Evolutionary conservation across 768 basidiomycete genomes (phyloP).

Genomic region (Epithele typhae): DNA sequence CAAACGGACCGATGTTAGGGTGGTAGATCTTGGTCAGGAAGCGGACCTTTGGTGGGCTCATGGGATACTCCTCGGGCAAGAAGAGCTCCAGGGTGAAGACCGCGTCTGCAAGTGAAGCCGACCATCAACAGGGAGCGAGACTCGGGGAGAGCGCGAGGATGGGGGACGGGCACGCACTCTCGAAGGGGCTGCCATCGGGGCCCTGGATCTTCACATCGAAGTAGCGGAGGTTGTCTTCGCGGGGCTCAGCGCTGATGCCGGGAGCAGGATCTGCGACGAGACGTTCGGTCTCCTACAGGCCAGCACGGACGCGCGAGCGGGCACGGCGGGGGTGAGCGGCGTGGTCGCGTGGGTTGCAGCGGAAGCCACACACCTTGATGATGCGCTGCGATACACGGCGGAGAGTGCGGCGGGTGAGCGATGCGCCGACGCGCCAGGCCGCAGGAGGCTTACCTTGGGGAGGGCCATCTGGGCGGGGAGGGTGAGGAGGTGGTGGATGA

Average conservation of each 20-base stretch:
- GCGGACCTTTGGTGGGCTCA: constrained; percentile 98
- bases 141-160: neutral
- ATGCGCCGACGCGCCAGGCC: too few relatives aligned
- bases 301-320: neutral
- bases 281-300: constrained; percentile 87
- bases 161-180: constrained; percentile 35
- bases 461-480: constrained; percentile 37
- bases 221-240: constrained; percentile 96
- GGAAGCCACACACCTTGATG: constrained; percentile 40
- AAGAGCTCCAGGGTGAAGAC: constrained; percentile 96
- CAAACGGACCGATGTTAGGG: constrained; percentile 86
- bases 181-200: constrained; percentile 91
- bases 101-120: constrained; percentile 52
- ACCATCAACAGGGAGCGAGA: neutral
- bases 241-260: constrained; percentile 91
- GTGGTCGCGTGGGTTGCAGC: constrained; percentile 10
- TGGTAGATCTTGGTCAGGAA: constrained; percentile 99
- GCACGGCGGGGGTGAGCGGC: constrained; percentile 11
- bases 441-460: constrained; percentile 42
- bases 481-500: constrained; percentile 3
- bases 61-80: constrained; percentile 98
- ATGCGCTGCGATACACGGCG: constrained; percentile 40
- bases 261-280: constrained; percentile 96
- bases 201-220: constrained; percentile 98
- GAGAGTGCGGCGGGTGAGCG: too few relatives aligned